Evolutionary conservation across 257 asterid species (phyloP).

Genomic region (Fraxinus quadrangulata): DNA sequence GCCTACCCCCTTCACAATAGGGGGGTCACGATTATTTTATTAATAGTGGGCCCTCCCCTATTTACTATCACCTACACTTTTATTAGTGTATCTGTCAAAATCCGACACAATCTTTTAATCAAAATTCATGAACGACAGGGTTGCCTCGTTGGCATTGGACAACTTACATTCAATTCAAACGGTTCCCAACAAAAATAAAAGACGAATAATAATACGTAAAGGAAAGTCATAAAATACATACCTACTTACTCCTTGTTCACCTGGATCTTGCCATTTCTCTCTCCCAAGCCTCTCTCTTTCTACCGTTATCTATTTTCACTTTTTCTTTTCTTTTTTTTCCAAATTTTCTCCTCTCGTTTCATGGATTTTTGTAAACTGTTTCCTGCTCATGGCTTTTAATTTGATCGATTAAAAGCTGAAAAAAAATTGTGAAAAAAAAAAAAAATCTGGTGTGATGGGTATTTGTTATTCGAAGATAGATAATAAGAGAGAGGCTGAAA

Average conservation of each 20-base stretch:
- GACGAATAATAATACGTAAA: background rate
- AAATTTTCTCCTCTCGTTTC: constrained; percentile 2
- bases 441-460: constrained; percentile 57
- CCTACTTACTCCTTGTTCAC: constrained; percentile 51
- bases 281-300: constrained; percentile 27
- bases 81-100: too few relatives aligned
- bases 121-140: too few relatives aligned
- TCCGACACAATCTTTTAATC: too few relatives aligned
- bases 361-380: background rate
- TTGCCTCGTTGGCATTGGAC: too few relatives aligned
- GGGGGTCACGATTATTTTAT: too few relatives aligned
- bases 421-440: background rate
- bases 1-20: too few relatives aligned
- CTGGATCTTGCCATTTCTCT: constrained; percentile 42
- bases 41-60: too few relatives aligned
- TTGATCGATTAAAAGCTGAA: constrained; percentile 23
- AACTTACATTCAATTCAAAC: background rate
- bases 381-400: background rate
- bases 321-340: background rate
- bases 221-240: constrained; percentile 38
- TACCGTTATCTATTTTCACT: constrained; percentile 26
- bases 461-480: constrained; percentile 68
- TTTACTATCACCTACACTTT: too few relatives aligned
- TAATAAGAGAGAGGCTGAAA: constrained; percentile 45
- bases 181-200: constrained; percentile 14